phyloP scores from a whole-genome alignment of 257 asterid species.

The Lantana camara region DNA sequence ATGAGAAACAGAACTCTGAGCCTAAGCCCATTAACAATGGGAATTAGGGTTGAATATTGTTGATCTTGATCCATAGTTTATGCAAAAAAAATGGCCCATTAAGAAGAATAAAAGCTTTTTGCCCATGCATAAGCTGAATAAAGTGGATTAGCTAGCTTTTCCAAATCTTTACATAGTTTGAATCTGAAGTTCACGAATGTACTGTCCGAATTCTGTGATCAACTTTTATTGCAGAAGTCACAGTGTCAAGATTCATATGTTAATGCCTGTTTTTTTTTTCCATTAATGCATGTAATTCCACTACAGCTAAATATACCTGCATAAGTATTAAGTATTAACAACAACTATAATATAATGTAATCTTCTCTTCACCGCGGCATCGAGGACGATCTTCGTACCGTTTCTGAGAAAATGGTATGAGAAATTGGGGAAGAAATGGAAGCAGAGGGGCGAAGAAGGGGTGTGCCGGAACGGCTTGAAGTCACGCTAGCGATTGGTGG shows the following conservation, averaged over 20 bases:
- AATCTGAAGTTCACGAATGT: neutral
- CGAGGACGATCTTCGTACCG: slow-evolving; percentile 47
- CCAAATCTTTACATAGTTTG: neutral
- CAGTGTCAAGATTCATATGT: neutral
- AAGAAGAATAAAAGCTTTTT: neutral
- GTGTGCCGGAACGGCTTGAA: slow-evolving; percentile 45
- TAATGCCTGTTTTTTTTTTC: slow-evolving; percentile 16
- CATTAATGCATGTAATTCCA: neutral
- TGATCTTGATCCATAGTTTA: too few species aligned
- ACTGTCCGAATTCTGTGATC: neutral
- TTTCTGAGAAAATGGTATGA: slow-evolving; percentile 36
- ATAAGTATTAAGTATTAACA: slow-evolving; percentile 36
- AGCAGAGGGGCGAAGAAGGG: slow-evolving; percentile 62
- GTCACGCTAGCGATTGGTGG: slow-evolving; percentile 28
- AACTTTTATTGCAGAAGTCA: neutral
- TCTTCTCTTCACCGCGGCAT: slow-evolving; percentile 35
- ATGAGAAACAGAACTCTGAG: too few species aligned
- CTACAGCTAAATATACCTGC: slow-evolving; percentile 43
- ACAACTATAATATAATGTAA: neutral
- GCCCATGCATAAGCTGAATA: neutral
- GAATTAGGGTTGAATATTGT: neutral
- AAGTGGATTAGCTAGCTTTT: neutral
- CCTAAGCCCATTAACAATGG: neutral
- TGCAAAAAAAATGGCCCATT: too few species aligned
- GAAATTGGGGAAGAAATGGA: slow-evolving; percentile 50